A percentile compares a stretch with the other conserved stretches of the same genome.
These are phyloP conservation scores for Geotrichum bryndzae DNA, from an alignment of 1,139 yeast genomes.

Conservation along the genomic window DNA sequence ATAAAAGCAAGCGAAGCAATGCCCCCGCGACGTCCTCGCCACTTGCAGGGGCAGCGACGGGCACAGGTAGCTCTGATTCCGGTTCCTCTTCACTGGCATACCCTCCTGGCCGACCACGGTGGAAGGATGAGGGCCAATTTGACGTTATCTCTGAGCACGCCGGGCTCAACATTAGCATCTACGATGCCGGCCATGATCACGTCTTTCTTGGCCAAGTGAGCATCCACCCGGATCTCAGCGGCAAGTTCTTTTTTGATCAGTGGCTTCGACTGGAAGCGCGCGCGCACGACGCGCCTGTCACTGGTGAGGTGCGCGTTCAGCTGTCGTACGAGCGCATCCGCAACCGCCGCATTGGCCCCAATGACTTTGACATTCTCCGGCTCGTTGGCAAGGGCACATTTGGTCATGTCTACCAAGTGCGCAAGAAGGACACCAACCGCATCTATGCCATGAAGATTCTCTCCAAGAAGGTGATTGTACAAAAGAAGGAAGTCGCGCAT, in stretches of 20 bases:
- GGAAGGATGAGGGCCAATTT: slow-evolving; percentile 89
- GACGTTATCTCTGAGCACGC: slow-evolving; percentile 75
- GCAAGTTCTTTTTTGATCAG: slow-evolving; percentile 42
- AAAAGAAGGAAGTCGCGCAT: slow-evolving; percentile 94
- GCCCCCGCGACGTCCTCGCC: slow-evolving; percentile 7
- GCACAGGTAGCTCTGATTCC: slow-evolving; percentile 26
- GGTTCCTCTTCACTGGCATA: slow-evolving; percentile 25
- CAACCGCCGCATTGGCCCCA: slow-evolving; percentile 81
- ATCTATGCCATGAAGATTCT: slow-evolving; percentile 96
- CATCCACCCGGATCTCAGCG: slow-evolving; percentile 57
- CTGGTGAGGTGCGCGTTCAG: slow-evolving; percentile 69
- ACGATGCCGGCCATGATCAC: slow-evolving; percentile 78
- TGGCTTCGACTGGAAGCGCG: slow-evolving; percentile 77
- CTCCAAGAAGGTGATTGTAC: slow-evolving; percentile 88
- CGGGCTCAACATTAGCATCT: slow-evolving; percentile 77
- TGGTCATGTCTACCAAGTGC: slow-evolving; percentile 95
- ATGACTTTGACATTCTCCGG: slow-evolving; percentile 85
- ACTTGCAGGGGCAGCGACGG: slow-evolving; percentile 15
- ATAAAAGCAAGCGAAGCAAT: slow-evolving; percentile 32
- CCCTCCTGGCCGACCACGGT: slow-evolving; percentile 49
- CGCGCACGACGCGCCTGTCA: slow-evolving; percentile 65
- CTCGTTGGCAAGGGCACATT: slow-evolving; percentile 93
- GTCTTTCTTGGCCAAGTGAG: slow-evolving; percentile 80
- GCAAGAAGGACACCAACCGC: slow-evolving; percentile 79
- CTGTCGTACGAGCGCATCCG: slow-evolving; percentile 67